Percentiles rank a stretch among this genome's conserved stretches.
These are phyloP conservation scores for Lithospermum erythrorhizon DNA, from an alignment of 257 asterid species.

Conservation along the genomic window DNA sequence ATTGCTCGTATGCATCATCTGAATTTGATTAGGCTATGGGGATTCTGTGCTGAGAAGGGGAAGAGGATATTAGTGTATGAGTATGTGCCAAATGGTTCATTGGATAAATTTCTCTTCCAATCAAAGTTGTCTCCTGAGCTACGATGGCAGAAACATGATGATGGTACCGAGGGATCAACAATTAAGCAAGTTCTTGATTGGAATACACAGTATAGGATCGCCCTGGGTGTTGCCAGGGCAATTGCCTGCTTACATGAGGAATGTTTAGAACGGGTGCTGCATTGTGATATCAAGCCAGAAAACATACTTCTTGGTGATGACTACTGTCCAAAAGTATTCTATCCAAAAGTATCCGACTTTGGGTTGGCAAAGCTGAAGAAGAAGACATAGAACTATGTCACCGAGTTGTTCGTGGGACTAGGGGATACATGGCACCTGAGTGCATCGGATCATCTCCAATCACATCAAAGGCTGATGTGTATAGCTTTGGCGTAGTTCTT, in stretches of 20 bases:
- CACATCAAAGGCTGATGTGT: conserved; percentile 79
- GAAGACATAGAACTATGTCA: conserved; percentile 57
- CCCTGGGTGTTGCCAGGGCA: conserved; percentile 83
- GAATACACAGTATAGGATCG: conserved; percentile 61
- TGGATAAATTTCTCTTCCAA: conserved; percentile 64
- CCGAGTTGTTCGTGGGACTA: conserved; percentile 59
- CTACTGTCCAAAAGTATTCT: too few relatives aligned
- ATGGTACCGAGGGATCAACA: conserved; percentile 5
- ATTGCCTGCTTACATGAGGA: conserved; percentile 87
- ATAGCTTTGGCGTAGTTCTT: conserved; percentile 67
- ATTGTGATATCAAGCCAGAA: conserved; percentile 86
- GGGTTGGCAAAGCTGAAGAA: conserved; percentile 74
- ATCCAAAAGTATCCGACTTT: conserved; percentile 86
- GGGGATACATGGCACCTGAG: conserved; percentile 85
- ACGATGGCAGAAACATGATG: too few relatives aligned
- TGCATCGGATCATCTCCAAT: conserved; percentile 59
- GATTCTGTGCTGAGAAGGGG: conserved; percentile 83
- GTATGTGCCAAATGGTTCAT: conserved; percentile 66
- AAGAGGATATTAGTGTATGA: conserved; percentile 58
- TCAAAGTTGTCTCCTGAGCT: conserved; percentile 4
- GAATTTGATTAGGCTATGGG: conserved; percentile 77
- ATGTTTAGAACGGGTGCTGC: conserved; percentile 86
- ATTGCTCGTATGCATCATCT: conserved; percentile 92
- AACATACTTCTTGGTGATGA: conserved; percentile 80
- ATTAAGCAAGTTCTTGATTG: conserved; percentile 57